Percentiles rank a stretch among this genome's conserved stretches.
phyloP scores from a whole-genome alignment of 768 basidiomycete genomes.

The Calocybe indica region DNA sequence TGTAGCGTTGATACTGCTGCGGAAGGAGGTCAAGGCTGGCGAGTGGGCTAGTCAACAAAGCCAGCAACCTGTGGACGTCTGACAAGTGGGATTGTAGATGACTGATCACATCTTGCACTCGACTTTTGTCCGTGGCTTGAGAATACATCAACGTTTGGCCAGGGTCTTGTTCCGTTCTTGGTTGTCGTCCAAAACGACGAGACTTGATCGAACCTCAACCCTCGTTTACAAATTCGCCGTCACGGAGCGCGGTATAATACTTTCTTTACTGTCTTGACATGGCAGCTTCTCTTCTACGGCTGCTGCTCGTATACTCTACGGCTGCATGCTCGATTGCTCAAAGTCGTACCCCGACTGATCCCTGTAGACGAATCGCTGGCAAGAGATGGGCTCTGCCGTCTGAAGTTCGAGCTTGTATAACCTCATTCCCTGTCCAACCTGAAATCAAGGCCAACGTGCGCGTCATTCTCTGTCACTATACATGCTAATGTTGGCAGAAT shows the following conservation, averaged over 20 bases:
- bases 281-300: constrained; percentile 1
- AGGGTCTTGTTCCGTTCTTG: not conserved
- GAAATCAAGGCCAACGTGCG: constrained; percentile 45
- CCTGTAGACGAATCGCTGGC: constrained; percentile 48
- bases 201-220: too few relatives aligned
- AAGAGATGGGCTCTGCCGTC: constrained; percentile 49
- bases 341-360: constrained; percentile 23
- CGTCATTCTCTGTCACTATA: not conserved
- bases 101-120: constrained; percentile 33
- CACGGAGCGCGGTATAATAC: constrained; percentile 10
- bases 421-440: constrained; percentile 40
- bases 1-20: constrained; percentile 42
- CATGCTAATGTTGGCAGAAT: not conserved
- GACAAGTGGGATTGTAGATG: constrained; percentile 40
- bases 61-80: constrained; percentile 45
- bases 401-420: constrained; percentile 47
- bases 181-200: constrained; percentile 1
- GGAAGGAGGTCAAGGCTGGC: constrained; percentile 53
- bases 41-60: constrained; percentile 55
- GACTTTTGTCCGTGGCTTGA: too few relatives aligned
- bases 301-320: constrained; percentile 3
- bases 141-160: too few relatives aligned
- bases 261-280: constrained; percentile 10
- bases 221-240: not conserved
- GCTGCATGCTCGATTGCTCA: not conserved